Conservation (phyloP, 805 yeast genomes). For the Peterozyma xylosa region DNA sequence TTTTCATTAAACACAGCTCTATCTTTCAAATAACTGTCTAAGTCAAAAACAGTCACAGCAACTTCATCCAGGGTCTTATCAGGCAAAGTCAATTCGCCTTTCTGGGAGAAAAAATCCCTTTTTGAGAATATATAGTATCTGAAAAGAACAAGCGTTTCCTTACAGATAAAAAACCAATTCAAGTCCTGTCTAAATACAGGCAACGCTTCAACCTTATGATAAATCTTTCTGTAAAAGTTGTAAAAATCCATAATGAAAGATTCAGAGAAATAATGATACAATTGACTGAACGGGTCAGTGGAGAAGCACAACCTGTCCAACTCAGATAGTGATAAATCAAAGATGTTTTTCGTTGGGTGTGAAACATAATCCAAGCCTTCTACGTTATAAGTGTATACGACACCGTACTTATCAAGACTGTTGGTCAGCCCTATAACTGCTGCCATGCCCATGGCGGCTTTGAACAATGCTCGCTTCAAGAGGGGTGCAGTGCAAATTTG, state of each 20-base stretch:
- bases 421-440: not conserved
- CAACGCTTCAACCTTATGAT: not conserved
- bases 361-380: not conserved
- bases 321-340: slow-evolving; percentile 2
- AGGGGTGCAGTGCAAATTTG: slow-evolving; percentile 1
- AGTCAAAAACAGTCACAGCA: no score
- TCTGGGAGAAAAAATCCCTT: no score
- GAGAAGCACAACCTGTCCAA: slow-evolving; percentile 4
- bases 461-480: slow-evolving; percentile 1
- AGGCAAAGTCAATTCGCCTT: no score
- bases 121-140: no score
- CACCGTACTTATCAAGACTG: slow-evolving; percentile 3
- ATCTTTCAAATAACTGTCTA: no score
- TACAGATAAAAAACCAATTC: no score
- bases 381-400: not conserved
- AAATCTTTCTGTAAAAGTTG: not conserved
- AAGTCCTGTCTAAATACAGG: no score
- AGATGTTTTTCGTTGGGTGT: slow-evolving; percentile 1
- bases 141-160: no score
- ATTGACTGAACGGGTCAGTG: not conserved
- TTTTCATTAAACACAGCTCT: no score
- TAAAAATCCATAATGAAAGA: no score
- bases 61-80: no score
- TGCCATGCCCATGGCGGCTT: not conserved
- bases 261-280: not conserved